phyloP scores from a whole-genome alignment of 768 basidiomycete genomes.

The Termitomyces sp. region DNA sequence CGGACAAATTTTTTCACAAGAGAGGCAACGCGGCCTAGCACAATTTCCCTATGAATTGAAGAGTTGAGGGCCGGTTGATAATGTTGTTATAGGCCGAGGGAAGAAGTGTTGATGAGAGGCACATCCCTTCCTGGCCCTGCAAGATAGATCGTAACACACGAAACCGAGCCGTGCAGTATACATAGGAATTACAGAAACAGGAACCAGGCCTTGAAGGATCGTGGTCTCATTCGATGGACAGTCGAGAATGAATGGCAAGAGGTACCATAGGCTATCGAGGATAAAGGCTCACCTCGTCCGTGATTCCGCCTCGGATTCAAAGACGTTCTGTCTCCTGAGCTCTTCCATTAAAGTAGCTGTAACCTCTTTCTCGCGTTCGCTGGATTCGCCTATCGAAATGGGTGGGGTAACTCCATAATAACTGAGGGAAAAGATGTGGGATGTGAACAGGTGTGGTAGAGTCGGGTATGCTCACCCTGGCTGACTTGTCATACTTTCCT shows the following conservation, averaged over 20 bases:
- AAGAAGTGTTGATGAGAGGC: conserved; percentile 7
- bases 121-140: conserved; percentile 8
- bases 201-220: conserved; percentile 8
- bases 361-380: conserved; percentile 75
- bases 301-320: conserved; percentile 87
- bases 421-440: conserved; percentile 31
- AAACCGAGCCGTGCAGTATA: conserved; percentile 1
- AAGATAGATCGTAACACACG: conserved; percentile 1
- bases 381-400: conserved; percentile 75
- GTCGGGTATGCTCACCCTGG: conserved; percentile 25
- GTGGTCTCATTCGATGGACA: conserved; percentile 2
- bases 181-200: background rate
- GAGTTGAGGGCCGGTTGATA: conserved; percentile 14
- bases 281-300: conserved; percentile 69
- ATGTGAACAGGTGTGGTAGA: background rate
- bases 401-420: conserved; percentile 84
- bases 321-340: conserved; percentile 77
- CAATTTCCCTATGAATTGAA: conserved; percentile 68
- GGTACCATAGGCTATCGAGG: conserved; percentile 6
- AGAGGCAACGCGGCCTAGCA: conserved; percentile 84
- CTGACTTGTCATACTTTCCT: conserved; percentile 10
- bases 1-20: conserved; percentile 93
- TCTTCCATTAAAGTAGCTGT: conserved; percentile 88
- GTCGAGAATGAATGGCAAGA: conserved; percentile 9
- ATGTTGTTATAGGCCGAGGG: background rate